These are phyloP conservation scores for Fusarium torulosum DNA, from an alignment of 2,329 filamentous ascomycete genomes.

Conservation along the genomic window DNA sequence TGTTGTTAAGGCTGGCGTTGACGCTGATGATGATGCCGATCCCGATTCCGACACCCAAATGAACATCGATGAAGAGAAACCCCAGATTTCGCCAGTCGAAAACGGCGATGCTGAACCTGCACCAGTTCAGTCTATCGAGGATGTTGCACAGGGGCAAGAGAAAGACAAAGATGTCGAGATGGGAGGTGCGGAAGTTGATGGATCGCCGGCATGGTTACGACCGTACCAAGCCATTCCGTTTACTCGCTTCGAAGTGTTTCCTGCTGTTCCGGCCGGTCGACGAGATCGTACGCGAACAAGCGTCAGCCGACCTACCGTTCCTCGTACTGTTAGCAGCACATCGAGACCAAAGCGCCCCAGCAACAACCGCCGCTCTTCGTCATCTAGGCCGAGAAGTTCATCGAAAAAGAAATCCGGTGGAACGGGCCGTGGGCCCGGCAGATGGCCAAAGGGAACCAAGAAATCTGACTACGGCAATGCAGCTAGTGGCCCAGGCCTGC, in stretches of 20 bases:
- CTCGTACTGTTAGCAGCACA: constrained; percentile 54
- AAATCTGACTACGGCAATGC: constrained; percentile 77
- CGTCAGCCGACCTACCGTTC: constrained; percentile 54
- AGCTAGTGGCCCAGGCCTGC: constrained; percentile 72
- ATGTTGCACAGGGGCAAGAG: constrained; percentile 51
- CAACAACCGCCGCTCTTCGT: constrained; percentile 47
- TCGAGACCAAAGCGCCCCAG: constrained; percentile 57
- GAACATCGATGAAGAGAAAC: constrained; percentile 11
- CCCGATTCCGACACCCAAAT: background rate
- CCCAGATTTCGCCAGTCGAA: constrained; percentile 17
- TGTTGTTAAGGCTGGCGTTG: background rate
- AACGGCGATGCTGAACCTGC: constrained; percentile 46
- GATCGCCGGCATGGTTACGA: constrained; percentile 57
- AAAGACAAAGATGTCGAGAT: constrained; percentile 49
- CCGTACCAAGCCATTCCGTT: constrained; percentile 72
- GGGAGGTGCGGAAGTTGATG: constrained; percentile 48
- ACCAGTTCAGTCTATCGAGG: constrained; percentile 51
- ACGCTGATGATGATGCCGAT: background rate
- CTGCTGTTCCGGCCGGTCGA: constrained; percentile 67
- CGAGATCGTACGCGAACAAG: constrained; percentile 61
- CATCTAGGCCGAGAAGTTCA: constrained; percentile 51
- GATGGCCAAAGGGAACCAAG: constrained; percentile 77
- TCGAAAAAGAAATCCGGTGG: constrained; percentile 68
- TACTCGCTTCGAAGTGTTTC: constrained; percentile 82
- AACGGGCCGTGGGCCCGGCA: constrained; percentile 72